Evolutionary conservation across 2,329 filamentous ascomycete species (phyloP).

Genomic region (Xylaria sp.): DNA sequence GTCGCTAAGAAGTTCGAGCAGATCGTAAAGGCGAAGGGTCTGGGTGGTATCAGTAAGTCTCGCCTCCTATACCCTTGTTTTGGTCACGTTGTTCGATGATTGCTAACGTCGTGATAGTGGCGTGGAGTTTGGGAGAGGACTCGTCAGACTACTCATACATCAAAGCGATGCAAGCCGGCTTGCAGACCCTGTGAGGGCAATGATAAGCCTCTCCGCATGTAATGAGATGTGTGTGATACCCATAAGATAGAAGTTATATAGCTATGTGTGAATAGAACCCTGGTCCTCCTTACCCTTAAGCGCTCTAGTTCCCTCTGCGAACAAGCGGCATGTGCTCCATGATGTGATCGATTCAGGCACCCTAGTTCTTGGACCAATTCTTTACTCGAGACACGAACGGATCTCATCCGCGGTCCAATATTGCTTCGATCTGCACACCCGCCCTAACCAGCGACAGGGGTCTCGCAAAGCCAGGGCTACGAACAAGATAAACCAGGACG

Average conservation of each 20-base stretch:
- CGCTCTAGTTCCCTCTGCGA: conserved; percentile 1
- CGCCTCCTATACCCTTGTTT: neutral
- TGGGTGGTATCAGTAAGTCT: conserved; percentile 72
- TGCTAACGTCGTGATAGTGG: conserved; percentile 31
- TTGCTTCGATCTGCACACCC: conserved; percentile 1
- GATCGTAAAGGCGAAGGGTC: conserved; percentile 64
- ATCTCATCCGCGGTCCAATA: neutral
- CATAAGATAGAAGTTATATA: conserved; percentile 7
- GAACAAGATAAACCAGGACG: neutral
- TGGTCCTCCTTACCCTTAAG: neutral
- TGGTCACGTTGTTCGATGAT: neutral
- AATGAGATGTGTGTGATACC: neutral
- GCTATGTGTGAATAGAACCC: neutral
- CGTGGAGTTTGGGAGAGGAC: conserved; percentile 38
- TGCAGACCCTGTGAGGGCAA: conserved; percentile 21
- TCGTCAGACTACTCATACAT: conserved; percentile 27
- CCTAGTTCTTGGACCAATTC: conserved; percentile 5
- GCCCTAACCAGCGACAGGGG: neutral
- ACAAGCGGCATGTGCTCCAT: neutral
- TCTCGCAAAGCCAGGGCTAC: neutral
- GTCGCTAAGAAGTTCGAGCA: conserved; percentile 71
- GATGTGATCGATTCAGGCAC: conserved; percentile 20
- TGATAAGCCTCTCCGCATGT: neutral
- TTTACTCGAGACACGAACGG: conserved; percentile 14
- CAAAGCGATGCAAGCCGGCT: conserved; percentile 33